Evolutionary conservation across 1,139 yeast species (phyloP).

Genomic region (Scheffersomyces parashehatae): DNA sequence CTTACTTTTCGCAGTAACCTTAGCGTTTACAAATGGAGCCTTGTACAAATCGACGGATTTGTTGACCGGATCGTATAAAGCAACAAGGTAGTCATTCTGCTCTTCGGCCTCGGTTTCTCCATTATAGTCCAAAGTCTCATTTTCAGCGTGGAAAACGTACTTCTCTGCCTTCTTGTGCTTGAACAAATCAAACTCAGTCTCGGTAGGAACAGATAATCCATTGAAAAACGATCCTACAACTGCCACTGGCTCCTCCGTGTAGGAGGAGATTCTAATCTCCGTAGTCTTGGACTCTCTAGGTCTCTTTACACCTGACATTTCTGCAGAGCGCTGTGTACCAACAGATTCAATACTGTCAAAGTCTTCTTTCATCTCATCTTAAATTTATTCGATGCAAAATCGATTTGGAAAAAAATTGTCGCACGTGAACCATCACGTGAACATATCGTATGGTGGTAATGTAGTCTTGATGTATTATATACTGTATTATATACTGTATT

Average conservation of each 20-base stretch:
- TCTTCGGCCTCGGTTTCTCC: constrained; percentile 55
- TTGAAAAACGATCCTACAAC: constrained; percentile 67
- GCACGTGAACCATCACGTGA: too few relatives aligned
- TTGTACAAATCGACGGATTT: constrained; percentile 62
- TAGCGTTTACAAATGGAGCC: constrained; percentile 58
- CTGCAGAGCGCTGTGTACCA: too few relatives aligned
- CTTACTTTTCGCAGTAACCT: constrained; percentile 55
- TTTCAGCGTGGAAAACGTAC: constrained; percentile 74
- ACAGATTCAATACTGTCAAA: too few relatives aligned
- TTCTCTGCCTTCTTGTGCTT: constrained; percentile 50
- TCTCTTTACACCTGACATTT: constrained; percentile 23
- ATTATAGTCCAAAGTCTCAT: constrained; percentile 67
- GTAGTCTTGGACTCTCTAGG: constrained; percentile 25
- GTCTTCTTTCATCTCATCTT: constrained; percentile 9
- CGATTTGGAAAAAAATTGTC: background rate
- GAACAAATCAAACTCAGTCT: constrained; percentile 64
- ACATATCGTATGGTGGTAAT: too few relatives aligned
- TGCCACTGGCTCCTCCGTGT: constrained; percentile 35
- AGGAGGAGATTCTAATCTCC: constrained; percentile 32
- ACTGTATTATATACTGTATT: too few relatives aligned
- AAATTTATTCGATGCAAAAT: background rate
- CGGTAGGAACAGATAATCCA: constrained; percentile 64
- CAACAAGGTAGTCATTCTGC: constrained; percentile 54
- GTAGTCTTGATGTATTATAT: too few relatives aligned
- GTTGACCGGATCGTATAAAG: constrained; percentile 64